Evolutionary conservation across 306 rosid genomes (phyloP), one percentile per base, ranked within the genome.

Genomic region (Lathyrus oleraceus): DNA sequence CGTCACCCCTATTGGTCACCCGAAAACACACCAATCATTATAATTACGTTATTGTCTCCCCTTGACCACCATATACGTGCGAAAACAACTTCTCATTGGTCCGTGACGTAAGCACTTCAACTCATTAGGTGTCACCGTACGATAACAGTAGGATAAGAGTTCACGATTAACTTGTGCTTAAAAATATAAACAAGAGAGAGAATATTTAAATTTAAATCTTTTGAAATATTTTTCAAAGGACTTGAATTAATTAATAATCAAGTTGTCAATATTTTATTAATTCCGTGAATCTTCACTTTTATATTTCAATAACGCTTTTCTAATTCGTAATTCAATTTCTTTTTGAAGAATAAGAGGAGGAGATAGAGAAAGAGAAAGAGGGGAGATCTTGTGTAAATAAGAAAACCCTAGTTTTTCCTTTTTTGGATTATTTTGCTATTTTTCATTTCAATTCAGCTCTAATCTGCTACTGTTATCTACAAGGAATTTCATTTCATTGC

Each of bases 301-400:
- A 81, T 76, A 66, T 66, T 65, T 78, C 70, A 39, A 15, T 62
- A n/a, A 45, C 57, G 73, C 54, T 78, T 70, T 75, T 64, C 56
- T 21, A 66, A 74, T 78, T 66, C 57, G 4, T 81, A 64, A 57
- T 82, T 20, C 54, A 15, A 36, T 64, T 66, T 58, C 61, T 71
- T 75, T 61, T 47, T 38, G 80, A 21, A 60, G 70, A 60, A 48
- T 45, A 53, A 52, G 67, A 27, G 61, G 43, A 75, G 60, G 8
- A 44, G 53, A 16, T 57, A 17, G 25, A 17, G 44, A 35, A 45
- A 78, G 68, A 48, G 48, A 39, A 36, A 42, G 75, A 25, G 16
- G 56, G 38, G 65, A 78, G 86, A 78, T 82, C 86, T 82, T 82
- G 78, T 82, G 79, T 71, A 61, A 67, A 83, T 56, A 71, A 70